Evolutionary conservation across 495 filamentous ascomycete species (phyloP).

Genomic region (Aspergillus mulundensis): DNA sequence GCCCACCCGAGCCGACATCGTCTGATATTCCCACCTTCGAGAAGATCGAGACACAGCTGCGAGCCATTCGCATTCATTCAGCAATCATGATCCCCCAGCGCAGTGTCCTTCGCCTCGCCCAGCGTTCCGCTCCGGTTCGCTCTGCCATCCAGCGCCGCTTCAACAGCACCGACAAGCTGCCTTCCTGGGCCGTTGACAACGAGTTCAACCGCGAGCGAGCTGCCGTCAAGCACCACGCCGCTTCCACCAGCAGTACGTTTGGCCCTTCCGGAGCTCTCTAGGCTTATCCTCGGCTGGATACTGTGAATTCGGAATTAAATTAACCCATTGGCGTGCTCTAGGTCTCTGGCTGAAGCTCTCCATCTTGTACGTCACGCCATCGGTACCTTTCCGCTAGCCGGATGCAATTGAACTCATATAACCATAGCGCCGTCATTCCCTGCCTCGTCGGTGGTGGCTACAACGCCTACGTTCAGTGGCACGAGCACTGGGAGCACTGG

Average conservation of each 20-base stretch:
- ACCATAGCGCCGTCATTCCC: slow-evolving; percentile 61
- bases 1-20: slow-evolving; percentile 29
- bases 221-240: slow-evolving; percentile 82
- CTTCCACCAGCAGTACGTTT: slow-evolving; percentile 65
- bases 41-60: slow-evolving; percentile 16
- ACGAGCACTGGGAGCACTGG: slow-evolving; percentile 96
- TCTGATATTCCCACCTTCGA: slow-evolving; percentile 22
- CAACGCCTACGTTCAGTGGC: slow-evolving; percentile 88
- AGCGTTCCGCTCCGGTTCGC: slow-evolving; percentile 55
- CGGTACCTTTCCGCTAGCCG: background rate
- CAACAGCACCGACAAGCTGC: slow-evolving; percentile 51
- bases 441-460: slow-evolving; percentile 61
- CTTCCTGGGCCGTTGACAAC: slow-evolving; percentile 64
- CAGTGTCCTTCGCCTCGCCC: slow-evolving; percentile 54
- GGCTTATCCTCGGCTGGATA: background rate
- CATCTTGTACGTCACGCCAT: slow-evolving; percentile 64
- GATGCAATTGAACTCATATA: slow-evolving; percentile 11
- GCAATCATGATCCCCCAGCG: slow-evolving; percentile 61
- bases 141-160: slow-evolving; percentile 62
- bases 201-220: slow-evolving; percentile 81
- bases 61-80: slow-evolving; percentile 13
- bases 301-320: slow-evolving; percentile 12
- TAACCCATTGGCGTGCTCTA: slow-evolving; percentile 43
- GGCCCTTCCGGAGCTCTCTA: background rate
- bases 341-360: slow-evolving; percentile 93